phyloP scores from a whole-genome alignment of 192 early-diverging fungal species.

The Podila epicladia region DNA sequence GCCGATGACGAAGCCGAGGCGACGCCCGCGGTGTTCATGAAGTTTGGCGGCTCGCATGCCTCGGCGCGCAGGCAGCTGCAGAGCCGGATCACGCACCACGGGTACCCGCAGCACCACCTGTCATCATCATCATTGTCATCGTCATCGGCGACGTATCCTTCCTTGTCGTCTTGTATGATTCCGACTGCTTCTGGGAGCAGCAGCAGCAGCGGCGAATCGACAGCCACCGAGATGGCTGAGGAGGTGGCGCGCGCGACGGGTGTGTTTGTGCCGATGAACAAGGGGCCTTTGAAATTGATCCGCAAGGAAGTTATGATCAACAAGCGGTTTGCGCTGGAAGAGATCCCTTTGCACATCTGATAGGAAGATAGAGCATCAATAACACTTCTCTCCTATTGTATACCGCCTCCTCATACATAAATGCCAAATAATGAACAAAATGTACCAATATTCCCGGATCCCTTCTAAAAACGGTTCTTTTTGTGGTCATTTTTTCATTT shows the following conservation, averaged over 20 bases:
- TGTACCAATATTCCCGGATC: not conserved
- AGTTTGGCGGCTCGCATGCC: constrained; percentile 9
- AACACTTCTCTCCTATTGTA: too few species aligned
- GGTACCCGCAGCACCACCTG: not conserved
- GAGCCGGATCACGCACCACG: not conserved
- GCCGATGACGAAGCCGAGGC: constrained; percentile 23
- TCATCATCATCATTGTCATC: not conserved
- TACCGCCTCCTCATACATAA: too few species aligned
- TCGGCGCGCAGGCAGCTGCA: not conserved
- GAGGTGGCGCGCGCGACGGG: not conserved
- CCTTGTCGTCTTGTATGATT: not conserved
- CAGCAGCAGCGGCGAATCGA: not conserved
- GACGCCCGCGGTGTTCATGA: constrained; percentile 11
- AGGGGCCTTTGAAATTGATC: constrained; percentile 9
- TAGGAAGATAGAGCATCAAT: not conserved
- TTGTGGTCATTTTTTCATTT: too few species aligned
- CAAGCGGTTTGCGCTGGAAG: constrained; percentile 30
- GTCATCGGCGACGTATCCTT: not conserved
- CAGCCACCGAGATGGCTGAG: too few species aligned
- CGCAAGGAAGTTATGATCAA: constrained; percentile 34
- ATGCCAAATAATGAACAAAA: not conserved
- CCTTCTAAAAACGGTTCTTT: too few species aligned
- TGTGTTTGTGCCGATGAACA: not conserved
- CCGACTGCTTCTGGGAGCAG: not conserved
- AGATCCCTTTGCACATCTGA: constrained; percentile 35